These are phyloP conservation scores for Aspergillus costaricaensis DNA, from an alignment of 2,329 filamentous ascomycete species.

Conservation along the genomic window DNA sequence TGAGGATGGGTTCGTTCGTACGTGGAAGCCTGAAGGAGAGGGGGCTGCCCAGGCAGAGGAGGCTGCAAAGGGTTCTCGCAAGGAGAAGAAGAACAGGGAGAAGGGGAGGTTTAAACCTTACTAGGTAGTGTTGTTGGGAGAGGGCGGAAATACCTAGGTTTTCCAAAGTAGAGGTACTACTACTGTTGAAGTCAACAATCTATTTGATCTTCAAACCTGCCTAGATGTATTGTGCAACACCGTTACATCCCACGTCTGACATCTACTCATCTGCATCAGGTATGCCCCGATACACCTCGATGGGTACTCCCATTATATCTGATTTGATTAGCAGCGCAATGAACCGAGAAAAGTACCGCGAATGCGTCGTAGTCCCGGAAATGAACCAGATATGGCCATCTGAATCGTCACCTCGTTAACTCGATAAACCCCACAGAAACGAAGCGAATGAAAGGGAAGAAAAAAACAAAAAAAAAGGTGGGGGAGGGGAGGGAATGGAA, in stretches of 20 bases:
- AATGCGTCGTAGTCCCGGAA: constrained; percentile 46
- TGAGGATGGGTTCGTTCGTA: constrained; percentile 47
- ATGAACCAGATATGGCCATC: constrained; percentile 45
- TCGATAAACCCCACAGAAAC: not conserved
- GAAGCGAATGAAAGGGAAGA: not conserved
- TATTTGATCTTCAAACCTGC: not conserved
- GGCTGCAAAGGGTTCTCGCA: constrained; percentile 28
- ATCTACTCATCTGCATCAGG: not conserved
- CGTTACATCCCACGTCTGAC: not conserved
- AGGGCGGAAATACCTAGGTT: too few relatives aligned
- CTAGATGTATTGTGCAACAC: not conserved
- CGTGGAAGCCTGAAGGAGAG: constrained; percentile 35
- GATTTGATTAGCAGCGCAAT: constrained; percentile 52
- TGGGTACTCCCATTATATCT: constrained; percentile 21
- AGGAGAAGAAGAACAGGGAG: constrained; percentile 36
- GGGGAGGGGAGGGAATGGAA: too few relatives aligned
- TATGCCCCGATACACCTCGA: constrained; percentile 13
- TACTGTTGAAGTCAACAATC: too few relatives aligned
- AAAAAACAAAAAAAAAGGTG: too few relatives aligned
- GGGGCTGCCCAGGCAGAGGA: constrained; percentile 15
- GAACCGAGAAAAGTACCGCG: constrained; percentile 46
- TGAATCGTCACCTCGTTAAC: not conserved
- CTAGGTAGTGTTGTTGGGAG: constrained; percentile 6
- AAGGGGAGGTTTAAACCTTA: constrained; percentile 45
- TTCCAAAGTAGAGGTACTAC: too few relatives aligned